Conservation (phyloP, 805 yeast genomes). For the Yarrowia hollandica region DNA sequence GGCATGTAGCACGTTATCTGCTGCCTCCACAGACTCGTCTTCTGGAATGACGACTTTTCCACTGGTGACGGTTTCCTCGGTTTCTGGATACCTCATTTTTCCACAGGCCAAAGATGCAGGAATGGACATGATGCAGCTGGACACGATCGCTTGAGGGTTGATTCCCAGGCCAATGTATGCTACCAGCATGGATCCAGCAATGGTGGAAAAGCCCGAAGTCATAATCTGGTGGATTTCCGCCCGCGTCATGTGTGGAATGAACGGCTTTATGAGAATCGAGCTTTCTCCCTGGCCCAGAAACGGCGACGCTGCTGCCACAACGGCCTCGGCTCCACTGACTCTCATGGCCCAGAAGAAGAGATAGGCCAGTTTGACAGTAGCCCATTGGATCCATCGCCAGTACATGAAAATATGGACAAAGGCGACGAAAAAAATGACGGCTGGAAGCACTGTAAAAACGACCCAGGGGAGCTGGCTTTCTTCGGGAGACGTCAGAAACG, state of each 20-base stretch:
- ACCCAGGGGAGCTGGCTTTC: conserved; percentile 50
- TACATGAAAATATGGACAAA: conserved; percentile 60
- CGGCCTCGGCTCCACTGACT: conserved; percentile 64
- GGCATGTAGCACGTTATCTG: conserved; percentile 57
- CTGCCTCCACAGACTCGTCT: conserved; percentile 44
- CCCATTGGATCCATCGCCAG: conserved; percentile 61
- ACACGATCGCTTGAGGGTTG: conserved; percentile 61
- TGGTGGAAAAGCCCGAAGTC: conserved; percentile 66
- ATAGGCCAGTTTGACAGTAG: conserved; percentile 54
- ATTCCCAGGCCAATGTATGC: conserved; percentile 63
- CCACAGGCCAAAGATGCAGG: conserved; percentile 66
- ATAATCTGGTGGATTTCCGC: conserved; percentile 64
- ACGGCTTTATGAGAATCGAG: conserved; percentile 60
- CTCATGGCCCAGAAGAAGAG: conserved; percentile 61
- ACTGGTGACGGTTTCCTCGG: conserved; percentile 53
- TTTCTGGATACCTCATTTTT: conserved; percentile 59
- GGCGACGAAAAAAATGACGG: conserved; percentile 63
- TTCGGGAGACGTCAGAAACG: conserved; percentile 51
- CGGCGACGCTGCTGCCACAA: conserved; percentile 66
- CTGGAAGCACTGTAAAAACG: conserved; percentile 58
- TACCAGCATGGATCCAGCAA: conserved; percentile 63
- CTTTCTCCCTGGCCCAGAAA: conserved; percentile 67
- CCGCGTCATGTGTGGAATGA: conserved; percentile 56
- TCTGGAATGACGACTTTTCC: conserved; percentile 52
- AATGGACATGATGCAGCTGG: conserved; percentile 67